Conservation (phyloP, 2,329 filamentous ascomycete genomes). For the Pseudocercospora ulei region DNA sequence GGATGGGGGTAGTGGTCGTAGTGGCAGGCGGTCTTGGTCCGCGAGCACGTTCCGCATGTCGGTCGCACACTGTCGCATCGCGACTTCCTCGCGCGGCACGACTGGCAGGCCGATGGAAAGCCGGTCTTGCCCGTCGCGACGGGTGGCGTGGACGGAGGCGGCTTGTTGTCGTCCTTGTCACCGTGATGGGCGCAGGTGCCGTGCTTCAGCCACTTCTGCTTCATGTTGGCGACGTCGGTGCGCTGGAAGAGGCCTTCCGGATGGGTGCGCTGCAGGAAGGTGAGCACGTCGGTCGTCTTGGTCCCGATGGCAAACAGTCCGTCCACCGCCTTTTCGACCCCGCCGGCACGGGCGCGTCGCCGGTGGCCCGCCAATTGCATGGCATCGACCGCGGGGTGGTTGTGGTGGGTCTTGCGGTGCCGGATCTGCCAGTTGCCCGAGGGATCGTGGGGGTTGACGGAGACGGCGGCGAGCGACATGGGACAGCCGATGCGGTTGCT, state of each 20-base stretch:
- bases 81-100: slow-evolving; percentile 27
- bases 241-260: slow-evolving; percentile 32
- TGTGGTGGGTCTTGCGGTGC: slow-evolving; percentile 32
- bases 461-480: slow-evolving; percentile 31
- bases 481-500: slow-evolving; percentile 30
- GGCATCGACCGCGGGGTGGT: slow-evolving; percentile 30
- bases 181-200: slow-evolving; percentile 26
- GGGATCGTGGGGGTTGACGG: slow-evolving; percentile 29
- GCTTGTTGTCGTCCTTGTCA: slow-evolving; percentile 13
- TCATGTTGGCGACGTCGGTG: slow-evolving; percentile 34
- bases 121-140: slow-evolving; percentile 10
- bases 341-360: slow-evolving; percentile 27
- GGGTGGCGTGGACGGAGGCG: slow-evolving; percentile 3
- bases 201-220: slow-evolving; percentile 32
- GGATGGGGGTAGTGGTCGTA: slow-evolving; percentile 25
- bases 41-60: slow-evolving; percentile 24
- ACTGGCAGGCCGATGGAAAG: slow-evolving; percentile 26
- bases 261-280: slow-evolving; percentile 30
- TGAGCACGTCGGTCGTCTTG: slow-evolving; percentile 29
- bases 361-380: slow-evolving; percentile 29
- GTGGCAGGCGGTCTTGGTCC: slow-evolving; percentile 19
- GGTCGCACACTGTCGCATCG: slow-evolving; percentile 28
- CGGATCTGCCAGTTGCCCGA: slow-evolving; percentile 31
- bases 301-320: slow-evolving; percentile 32
- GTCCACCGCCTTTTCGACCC: slow-evolving; percentile 31